A percentile compares a stretch with the other conserved stretches of the same genome.
These are phyloP conservation scores for Coemansia sp. DNA, from an alignment of 192 early-diverging fungal genomes.

Conservation along the genomic window DNA sequence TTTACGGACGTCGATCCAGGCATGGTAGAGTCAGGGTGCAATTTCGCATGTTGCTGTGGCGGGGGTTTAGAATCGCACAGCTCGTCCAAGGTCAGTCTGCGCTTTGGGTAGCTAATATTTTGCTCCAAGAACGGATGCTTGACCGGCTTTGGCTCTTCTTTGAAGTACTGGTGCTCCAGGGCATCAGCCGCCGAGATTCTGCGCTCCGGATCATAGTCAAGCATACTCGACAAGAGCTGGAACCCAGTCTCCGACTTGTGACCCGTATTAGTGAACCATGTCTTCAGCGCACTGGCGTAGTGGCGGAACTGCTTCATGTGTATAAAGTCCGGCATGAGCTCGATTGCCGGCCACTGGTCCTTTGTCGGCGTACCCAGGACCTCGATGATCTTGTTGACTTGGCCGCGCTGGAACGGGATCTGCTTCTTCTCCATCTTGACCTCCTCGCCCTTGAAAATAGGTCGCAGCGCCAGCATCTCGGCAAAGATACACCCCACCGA, in stretches of 20 bases:
- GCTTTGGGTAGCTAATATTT: conserved; percentile 52
- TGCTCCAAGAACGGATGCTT: conserved; percentile 54
- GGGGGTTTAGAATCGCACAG: conserved; percentile 46
- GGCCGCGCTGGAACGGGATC: conserved; percentile 83
- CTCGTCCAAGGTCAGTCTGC: conserved; percentile 50
- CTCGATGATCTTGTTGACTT: conserved; percentile 81
- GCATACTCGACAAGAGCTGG: conserved; percentile 70
- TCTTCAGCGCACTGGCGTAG: conserved; percentile 56
- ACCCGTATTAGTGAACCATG: conserved; percentile 39
- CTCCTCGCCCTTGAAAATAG: conserved; percentile 91
- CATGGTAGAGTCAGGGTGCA: conserved; percentile 19
- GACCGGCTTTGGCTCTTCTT: conserved; percentile 61
- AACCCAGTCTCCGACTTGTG: conserved; percentile 63
- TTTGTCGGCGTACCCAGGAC: conserved; percentile 86
- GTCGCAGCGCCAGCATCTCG: conserved; percentile 78
- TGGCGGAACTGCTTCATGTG: conserved; percentile 64
- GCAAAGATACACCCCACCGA: conserved; percentile 95
- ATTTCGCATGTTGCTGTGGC: conserved; percentile 20
- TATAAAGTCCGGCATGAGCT: conserved; percentile 69
- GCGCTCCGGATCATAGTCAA: conserved; percentile 80
- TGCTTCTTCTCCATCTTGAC: conserved; percentile 84
- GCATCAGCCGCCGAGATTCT: conserved; percentile 79
- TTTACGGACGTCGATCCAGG: conserved; percentile 20
- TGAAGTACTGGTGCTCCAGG: conserved; percentile 79
- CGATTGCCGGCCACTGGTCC: conserved; percentile 76